Conservation (phyloP, 768 basidiomycete genomes). For the Coprinopsis cinerea region DNA sequence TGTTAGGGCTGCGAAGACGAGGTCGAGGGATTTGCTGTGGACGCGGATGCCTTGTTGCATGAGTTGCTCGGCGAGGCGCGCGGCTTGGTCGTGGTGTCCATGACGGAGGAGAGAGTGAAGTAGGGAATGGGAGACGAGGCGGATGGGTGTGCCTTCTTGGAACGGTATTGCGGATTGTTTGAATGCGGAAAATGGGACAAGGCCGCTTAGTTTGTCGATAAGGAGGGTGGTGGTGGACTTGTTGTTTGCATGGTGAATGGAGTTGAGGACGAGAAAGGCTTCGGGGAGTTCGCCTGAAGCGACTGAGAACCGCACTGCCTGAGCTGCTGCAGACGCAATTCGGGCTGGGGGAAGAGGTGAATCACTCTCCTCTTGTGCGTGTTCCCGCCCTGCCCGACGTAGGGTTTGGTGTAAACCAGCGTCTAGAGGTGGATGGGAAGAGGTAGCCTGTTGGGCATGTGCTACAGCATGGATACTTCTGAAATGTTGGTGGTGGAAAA, state of each 20-base stretch:
- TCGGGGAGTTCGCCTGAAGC: conserved; percentile 37
- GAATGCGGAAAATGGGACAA: conserved; percentile 7
- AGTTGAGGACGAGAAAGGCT: conserved; percentile 54
- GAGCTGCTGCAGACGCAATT: conserved; percentile 33
- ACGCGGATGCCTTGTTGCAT: conserved; percentile 48
- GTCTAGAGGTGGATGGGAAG: neutral
- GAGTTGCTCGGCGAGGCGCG: conserved; percentile 42
- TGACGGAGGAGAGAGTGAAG: conserved; percentile 58
- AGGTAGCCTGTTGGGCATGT: neutral
- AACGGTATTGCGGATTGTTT: conserved; percentile 27
- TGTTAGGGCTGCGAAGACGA: conserved; percentile 29
- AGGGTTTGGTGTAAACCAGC: neutral
- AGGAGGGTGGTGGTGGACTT: conserved; percentile 11
- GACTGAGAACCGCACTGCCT: conserved; percentile 45
- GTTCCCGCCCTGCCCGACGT: no score
- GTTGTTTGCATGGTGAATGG: conserved; percentile 38
- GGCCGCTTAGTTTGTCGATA: conserved; percentile 5
- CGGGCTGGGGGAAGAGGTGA: conserved; percentile 18
- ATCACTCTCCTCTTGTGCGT: no score
- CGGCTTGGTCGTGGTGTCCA: conserved; percentile 43
- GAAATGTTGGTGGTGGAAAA: neutral
- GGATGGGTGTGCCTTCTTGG: conserved; percentile 45
- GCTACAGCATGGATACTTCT: neutral
- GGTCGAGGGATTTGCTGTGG: conserved; percentile 43
- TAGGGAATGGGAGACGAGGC: conserved; percentile 56